phyloP scores from a whole-genome alignment of 1,139 yeast genomes.

The Lipomyces yarrowii region DNA sequence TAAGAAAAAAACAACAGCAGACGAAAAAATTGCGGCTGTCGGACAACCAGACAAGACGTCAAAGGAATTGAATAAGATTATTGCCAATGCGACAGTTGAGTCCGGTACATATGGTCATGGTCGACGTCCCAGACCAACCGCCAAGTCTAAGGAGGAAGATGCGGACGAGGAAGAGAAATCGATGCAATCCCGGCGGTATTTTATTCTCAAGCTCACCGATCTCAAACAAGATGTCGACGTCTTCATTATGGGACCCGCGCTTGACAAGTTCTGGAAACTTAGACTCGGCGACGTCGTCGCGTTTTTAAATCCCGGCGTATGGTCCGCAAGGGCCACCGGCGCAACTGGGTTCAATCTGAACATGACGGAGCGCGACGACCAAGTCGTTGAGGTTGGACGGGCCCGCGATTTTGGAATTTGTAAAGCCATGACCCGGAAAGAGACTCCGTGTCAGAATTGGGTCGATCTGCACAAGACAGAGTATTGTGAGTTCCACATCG shows the following conservation, averaged over 20 bases:
- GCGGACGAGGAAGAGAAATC: conserved; percentile 6
- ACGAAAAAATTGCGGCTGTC: not conserved
- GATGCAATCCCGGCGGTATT: conserved; percentile 44
- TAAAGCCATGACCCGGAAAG: conserved; percentile 51
- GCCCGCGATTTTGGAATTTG: conserved; percentile 75
- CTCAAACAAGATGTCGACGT: conserved; percentile 61
- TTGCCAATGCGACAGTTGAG: conserved; percentile 3
- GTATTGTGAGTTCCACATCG: conserved; percentile 74
- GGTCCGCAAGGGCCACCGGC: conserved; percentile 39
- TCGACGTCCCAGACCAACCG: not conserved
- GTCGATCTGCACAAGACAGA: conserved; percentile 56
- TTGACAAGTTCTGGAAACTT: conserved; percentile 67
- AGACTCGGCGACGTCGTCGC: conserved; percentile 74
- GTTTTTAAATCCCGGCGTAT: conserved; percentile 71
- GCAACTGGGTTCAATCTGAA: conserved; percentile 60
- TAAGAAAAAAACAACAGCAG: not conserved
- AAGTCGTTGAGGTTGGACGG: conserved; percentile 71
- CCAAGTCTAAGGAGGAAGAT: not conserved
- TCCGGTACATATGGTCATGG: not conserved
- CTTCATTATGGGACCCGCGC: conserved; percentile 64
- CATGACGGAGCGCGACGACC: conserved; percentile 54
- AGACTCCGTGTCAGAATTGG: conserved; percentile 59
- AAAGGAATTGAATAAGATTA: conserved; percentile 5
- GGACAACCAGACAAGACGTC: not conserved
- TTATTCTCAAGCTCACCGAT: conserved; percentile 68